Percentiles rank a stretch among this genome's conserved stretches.
phyloP scores from a whole-genome alignment of 2,329 filamentous ascomycete genomes.

The Rosellinia necatrix region DNA sequence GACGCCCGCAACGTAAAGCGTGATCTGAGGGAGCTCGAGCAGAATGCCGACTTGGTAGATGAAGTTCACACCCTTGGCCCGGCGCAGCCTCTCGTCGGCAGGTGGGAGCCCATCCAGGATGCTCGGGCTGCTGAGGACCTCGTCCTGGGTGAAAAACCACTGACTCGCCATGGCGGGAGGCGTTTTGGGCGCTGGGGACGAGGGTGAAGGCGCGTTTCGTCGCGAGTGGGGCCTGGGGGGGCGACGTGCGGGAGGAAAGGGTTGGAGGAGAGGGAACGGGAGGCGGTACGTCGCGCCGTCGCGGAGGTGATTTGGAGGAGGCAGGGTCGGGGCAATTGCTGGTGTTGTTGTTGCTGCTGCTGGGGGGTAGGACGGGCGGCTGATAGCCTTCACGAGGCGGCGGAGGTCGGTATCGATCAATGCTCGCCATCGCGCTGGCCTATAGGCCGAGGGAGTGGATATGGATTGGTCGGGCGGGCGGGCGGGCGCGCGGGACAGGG shows the following conservation, averaged over 20 bases:
- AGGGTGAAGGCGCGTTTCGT: slow-evolving; percentile 50
- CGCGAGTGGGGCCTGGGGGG: slow-evolving; percentile 49
- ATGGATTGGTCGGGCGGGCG: slow-evolving; percentile 1
- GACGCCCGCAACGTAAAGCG: slow-evolving; percentile 86
- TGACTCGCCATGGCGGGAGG: slow-evolving; percentile 57
- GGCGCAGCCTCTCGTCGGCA: slow-evolving; percentile 76
- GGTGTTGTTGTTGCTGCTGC: slow-evolving; percentile 23
- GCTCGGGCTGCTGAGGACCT: slow-evolving; percentile 81
- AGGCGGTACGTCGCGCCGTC: slow-evolving; percentile 61
- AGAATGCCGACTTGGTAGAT: slow-evolving; percentile 93
- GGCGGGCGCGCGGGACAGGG: slow-evolving; percentile 5
- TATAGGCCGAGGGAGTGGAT: slow-evolving; percentile 18
- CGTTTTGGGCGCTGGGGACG: slow-evolving; percentile 45
- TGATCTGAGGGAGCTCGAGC: slow-evolving; percentile 89
- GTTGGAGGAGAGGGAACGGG: slow-evolving; percentile 65
- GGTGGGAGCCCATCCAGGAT: slow-evolving; percentile 79
- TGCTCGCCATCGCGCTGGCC: slow-evolving; percentile 57
- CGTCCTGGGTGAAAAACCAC: slow-evolving; percentile 88
- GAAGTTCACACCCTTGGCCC: slow-evolving; percentile 94
- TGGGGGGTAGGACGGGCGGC: slow-evolving; percentile 51
- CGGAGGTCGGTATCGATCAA: slow-evolving; percentile 62
- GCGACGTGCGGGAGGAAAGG: slow-evolving; percentile 59
- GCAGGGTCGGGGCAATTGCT: slow-evolving; percentile 40
- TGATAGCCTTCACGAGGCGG: slow-evolving; percentile 61
- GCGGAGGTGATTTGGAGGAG: slow-evolving; percentile 50